Evolutionary conservation across 768 basidiomycete genomes (phyloP).

Genomic region (Russula foetens): DNA sequence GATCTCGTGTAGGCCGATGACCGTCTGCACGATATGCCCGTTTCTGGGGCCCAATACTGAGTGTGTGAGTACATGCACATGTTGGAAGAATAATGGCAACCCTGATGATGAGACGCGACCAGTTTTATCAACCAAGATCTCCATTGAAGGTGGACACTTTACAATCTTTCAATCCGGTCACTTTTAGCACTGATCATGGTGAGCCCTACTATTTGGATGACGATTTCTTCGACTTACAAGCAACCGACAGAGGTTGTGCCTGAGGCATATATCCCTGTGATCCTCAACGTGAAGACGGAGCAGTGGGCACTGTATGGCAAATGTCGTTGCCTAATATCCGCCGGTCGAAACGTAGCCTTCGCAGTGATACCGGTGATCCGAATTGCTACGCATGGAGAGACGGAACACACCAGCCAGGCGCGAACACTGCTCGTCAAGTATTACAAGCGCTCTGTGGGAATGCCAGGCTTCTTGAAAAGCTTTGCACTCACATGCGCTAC

Average conservation of each 20-base stretch:
- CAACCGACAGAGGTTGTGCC: constrained; percentile 54
- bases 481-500: constrained; percentile 1
- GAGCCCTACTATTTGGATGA: too few species aligned
- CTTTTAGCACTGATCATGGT: constrained; percentile 46
- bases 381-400: constrained; percentile 54
- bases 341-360: constrained; percentile 32
- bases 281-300: constrained; percentile 52
- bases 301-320: constrained; percentile 29
- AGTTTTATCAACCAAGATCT: constrained; percentile 33
- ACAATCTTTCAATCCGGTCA: constrained; percentile 62
- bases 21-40: constrained; percentile 43
- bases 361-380: constrained; percentile 46
- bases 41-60: constrained; percentile 53
- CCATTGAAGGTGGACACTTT: constrained; percentile 74
- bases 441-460: constrained; percentile 58
- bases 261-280: constrained; percentile 61
- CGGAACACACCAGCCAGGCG: constrained; percentile 34
- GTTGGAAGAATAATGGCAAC: background rate
- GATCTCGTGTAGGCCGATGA: constrained; percentile 39
- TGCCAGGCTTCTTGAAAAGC: constrained; percentile 1
- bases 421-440: constrained; percentile 49
- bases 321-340: background rate
- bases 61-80: constrained; percentile 37
- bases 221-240: too few species aligned
- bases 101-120: background rate